Evolutionary conservation across 352 stramenopile species (phyloP), one percentile per base, ranked within the genome.

Genomic region (Elongisporangium prolatum): DNA sequence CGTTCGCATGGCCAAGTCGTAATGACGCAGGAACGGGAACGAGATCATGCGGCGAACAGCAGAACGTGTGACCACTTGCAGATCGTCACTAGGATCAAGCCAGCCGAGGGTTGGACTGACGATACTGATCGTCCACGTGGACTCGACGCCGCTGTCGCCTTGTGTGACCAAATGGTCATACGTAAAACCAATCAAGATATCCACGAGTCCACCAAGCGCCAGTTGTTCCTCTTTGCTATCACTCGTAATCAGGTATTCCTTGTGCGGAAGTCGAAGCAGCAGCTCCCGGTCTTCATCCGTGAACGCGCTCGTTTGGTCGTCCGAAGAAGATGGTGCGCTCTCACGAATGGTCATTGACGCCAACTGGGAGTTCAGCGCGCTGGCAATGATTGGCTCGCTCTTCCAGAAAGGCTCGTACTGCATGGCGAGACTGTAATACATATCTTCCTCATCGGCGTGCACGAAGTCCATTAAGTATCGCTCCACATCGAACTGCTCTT

Each of bases 111-210:
- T 95, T 21, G 93, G 78, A 55, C 93, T 98, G 21, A 99, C 66
- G 64, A 95, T 98, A 48, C 92, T 95, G 10, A 98, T 87, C 14
- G 96, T 99, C 96, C 96, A 99, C 13, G 95, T 89, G 7, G 95
- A 98, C 76, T 99, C 97, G 6, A 98, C 86, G 9, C 83, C 97
- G 52, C 90, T 86, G 63, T 99, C 97, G 37, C 96, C 96, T 57
- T 97, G 84, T 2, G 92, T 98, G 13, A 88, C 97, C 25, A 98
- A 71, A 50, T 98, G 83, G 57, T 99, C 97, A 71, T 99, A 99
- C 5, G 75, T 84, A 64, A 98, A 99, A 4, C 92, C 91, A 40
- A 98, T 93, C 22, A 99, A 74, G 52, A 99, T 87, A 65, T 99
- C 96, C 1, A 93, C 69, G 6, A 99, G 76, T 20, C 87, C 91